Percentiles rank a stretch among this genome's conserved stretches.
These are phyloP conservation scores for Xylariaceae sp. DNA, from an alignment of 2,329 filamentous ascomycete genomes.

Conservation along the genomic window DNA sequence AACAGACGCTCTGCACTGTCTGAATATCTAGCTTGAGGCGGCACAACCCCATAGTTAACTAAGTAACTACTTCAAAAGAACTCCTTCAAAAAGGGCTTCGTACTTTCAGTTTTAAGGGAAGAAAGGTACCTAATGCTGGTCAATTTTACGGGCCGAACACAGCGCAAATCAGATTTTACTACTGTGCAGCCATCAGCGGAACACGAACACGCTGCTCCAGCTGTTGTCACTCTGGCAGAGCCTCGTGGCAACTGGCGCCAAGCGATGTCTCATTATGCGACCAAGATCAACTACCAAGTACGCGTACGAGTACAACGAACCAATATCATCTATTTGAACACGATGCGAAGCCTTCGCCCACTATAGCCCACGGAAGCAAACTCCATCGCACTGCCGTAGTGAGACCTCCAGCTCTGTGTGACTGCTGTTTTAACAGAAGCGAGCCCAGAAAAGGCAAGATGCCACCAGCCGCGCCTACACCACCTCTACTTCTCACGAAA, in stretches of 20 bases:
- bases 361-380: background rate
- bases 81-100: no score
- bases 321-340: background rate
- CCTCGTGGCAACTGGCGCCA: background rate
- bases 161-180: no score
- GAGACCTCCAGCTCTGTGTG: background rate
- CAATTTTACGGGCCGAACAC: no score
- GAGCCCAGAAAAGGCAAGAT: slow-evolving; percentile 13
- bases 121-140: no score
- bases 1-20: no score
- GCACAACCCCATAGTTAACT: no score
- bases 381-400: background rate
- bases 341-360: background rate
- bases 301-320: background rate
- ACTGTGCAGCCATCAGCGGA: no score
- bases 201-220: background rate
- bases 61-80: no score
- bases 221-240: background rate
- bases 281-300: background rate
- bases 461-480: slow-evolving; percentile 39
- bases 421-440: background rate
- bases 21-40: no score
- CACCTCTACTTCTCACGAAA: slow-evolving; percentile 61
- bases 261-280: background rate
- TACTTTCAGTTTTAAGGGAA: no score